Evolutionary conservation across 169 alveolate species (phyloP), one percentile per base, ranked within the genome.

Genomic region (Sarcocystis neurona): DNA sequence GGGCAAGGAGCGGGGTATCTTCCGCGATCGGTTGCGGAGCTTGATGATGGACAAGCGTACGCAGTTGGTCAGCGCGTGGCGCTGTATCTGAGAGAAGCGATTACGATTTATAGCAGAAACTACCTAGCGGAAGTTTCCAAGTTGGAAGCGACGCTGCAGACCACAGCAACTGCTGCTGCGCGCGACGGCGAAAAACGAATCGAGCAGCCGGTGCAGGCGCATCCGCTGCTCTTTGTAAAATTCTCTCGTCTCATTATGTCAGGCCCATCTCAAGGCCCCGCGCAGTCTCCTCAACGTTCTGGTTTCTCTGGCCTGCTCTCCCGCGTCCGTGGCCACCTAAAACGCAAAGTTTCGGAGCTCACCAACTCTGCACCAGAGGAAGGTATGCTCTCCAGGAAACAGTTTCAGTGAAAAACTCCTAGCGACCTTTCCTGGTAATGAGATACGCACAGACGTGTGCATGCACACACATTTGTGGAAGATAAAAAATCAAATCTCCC

Each of bases 1-100:
- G 47, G 63, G 23, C 50, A 48, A 32, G 78, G 78, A 63, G 88
- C 41, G 43, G 50, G 56, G 50, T n/a, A n/a, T n/a, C n/a, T n/a
- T n/a, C 39, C 63, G 44, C 41, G 27, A 20, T 58, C 88, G 2
- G 5, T 43, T 18, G 88, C 58, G 30, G 79, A 82, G 6, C 44
- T 82, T 46, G 63, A 66, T 66, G 79, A 56, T 2, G 79, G 63
- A 60, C 32, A 32, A 66, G 88, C 88, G n/a, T 82, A 82, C 48
- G 88, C 88, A 30, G 88, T 79, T 20, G 88, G 88, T 37, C 66
- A 43, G 79, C 88, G 63, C 79, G 63, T 82, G 50, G 79, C 79
- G 48, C 68, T 46, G 43, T 77, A 82, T 39, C 46, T 82, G 63
- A 58, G 88, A 44, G 60, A 60, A 32, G 47, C 63, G 58, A 27